phyloP scores from a whole-genome alignment of 1,284 basidiomycete species.

The Malassezia vespertilionis region DNA sequence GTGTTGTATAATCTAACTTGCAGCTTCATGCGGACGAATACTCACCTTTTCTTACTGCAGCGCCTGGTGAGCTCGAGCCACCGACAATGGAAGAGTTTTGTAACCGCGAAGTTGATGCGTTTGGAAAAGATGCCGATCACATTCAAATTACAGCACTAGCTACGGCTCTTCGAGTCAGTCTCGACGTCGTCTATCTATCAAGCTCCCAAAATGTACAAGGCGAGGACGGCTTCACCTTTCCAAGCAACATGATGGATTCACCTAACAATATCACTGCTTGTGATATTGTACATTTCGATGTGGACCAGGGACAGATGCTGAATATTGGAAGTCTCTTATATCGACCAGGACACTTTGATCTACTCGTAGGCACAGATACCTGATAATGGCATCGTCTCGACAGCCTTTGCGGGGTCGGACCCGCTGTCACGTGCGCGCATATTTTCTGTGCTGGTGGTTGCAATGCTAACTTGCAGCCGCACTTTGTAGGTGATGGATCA shows the following conservation, averaged over 20 bases:
- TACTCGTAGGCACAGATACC: conserved; percentile 2
- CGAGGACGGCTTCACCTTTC: not conserved
- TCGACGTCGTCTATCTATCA: conserved; percentile 37
- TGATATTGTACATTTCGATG: conserved; percentile 34
- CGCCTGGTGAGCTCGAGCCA: conserved; percentile 3
- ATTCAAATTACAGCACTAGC: conserved; percentile 38
- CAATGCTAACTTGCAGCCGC: no score
- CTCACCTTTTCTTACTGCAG: conserved; percentile 30
- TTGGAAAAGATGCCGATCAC: conserved; percentile 42
- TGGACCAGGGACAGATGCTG: conserved; percentile 26
- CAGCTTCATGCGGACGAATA: conserved; percentile 31
- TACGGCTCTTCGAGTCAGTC: conserved; percentile 24
- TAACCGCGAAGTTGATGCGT: conserved; percentile 32
- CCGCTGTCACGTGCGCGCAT: no score
- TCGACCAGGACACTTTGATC: conserved; percentile 16
- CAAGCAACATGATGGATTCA: not conserved
- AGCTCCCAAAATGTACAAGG: conserved; percentile 23
- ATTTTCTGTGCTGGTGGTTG: no score
- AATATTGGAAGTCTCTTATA: conserved; percentile 6
- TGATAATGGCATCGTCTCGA: not conserved
- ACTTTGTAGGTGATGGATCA: conserved; percentile 19
- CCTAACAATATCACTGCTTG: conserved; percentile 28
- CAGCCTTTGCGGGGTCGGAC: no score
- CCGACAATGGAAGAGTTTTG: conserved; percentile 33
- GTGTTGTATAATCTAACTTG: not conserved